Base-by-base conservation (phyloP, 768 basidiomycete species). In the Lactarius tabidus region DNA sequence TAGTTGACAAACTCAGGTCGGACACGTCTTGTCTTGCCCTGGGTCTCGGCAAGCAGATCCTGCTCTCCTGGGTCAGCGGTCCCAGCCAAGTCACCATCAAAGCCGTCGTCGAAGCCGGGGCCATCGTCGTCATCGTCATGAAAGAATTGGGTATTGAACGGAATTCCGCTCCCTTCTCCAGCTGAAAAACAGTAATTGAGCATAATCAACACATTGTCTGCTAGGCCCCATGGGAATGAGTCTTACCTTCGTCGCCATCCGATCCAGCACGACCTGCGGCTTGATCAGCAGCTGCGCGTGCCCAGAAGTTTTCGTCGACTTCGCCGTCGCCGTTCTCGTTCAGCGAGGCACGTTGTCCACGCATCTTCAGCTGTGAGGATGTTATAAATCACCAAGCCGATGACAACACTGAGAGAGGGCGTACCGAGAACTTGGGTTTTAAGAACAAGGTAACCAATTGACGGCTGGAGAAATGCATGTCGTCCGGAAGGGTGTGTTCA, bases 131-230 rank as follows among this genome's bases (percentile, higher is more conserved):
- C 84, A 65, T 91, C 92, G 64, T 97, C 95, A 67, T 95, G 88
- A 85, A 98, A 96, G 82, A 98, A 98, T 72, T 98, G 96, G 0
- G 96, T 95, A 70, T 90, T 91, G 77, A 97, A 97, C 0, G 95
- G 95, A 6, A 85, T 83, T 2, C 85, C 81, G 60, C 78, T 84
- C 38, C 81, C 87, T 54, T 80, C 79, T 10, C 72, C 79, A 74
- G 74, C 74, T 77, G 48, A 29, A 41, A 20, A 56, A 38, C 3
- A 29, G n/a, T 28, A 33, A 8, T 33, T 33, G 33, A 8, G 8
- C 8, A 31, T 8, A n/a, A 60, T 33, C 33, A 56, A 53, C 10
- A 62, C 6, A 14, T 29, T 2, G 28, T 10, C 12, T 29, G 17
- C 6, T 14, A n/a, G 29, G 10, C n/a, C 3, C 5, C 38, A 20